Base-by-base conservation (phyloP, 441 rosid species). In the Populus trichocarpa region DNA sequence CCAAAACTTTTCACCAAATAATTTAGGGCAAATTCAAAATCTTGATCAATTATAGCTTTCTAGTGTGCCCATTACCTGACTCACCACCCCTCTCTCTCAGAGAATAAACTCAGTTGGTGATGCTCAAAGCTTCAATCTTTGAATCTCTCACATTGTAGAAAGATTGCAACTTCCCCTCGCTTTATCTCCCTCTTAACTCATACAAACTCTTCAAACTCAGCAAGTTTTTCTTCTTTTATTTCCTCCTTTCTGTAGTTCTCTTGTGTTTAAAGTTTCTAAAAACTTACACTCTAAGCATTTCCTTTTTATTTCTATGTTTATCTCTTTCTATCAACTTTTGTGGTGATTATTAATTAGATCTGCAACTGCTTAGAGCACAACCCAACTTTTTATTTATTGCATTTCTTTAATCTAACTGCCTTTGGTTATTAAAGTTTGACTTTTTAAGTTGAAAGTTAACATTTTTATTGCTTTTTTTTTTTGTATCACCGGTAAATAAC, bases 251-350 rank as follows among this genome's bases (percentile, higher is more conserved):
- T 23, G 7, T 38, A 30, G 61, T 86, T 83, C 79, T 80, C 87
- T 6, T 33, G 79, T 76, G 69, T 83, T 87, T 74, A 26, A 89
- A 86, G 90, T 69, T 67, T 79, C 61, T 82, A 72, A 33, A 77
- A 67, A 77, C 91, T 84, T 87, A 71, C 71, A 79, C 79, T 87
- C 81, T 73, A 88, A 87, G 90, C 69, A 66, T 81, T 6, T 53
- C 12, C 20, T 46, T 64, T 67, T 53, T 67, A 53, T 38, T 61
- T 73, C 57, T 22, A 20, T 46, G n/a, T 46, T n/a, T 3, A 38
- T 65, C 28, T 38, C 38, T 61, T 46, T 61, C 66, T 12, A 22
- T 22, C 26, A 36, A 18, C 11, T 22, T 76, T 40, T 75, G 66
- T 76, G 75, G 69, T 77, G 73, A 71, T 82, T 77, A 72, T 71